Conservation (phyloP, 805 yeast genomes). For the Cyberlindnera mycetangii region DNA sequence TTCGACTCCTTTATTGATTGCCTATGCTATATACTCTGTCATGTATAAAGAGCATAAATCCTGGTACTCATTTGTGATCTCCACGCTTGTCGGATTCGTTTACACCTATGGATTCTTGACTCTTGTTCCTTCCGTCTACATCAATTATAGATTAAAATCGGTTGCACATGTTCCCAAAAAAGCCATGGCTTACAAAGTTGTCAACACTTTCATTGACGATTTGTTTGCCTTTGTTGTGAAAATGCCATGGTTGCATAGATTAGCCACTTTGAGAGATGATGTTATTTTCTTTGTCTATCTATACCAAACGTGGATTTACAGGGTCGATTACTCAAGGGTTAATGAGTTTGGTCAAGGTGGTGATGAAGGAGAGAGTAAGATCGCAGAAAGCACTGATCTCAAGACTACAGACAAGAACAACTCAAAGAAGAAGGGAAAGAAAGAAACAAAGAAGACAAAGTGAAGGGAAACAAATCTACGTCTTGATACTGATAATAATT, state of each 20-base stretch:
- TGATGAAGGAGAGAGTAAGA: slow-evolving; percentile 15
- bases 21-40: slow-evolving; percentile 36
- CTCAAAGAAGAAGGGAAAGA: neutral
- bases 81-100: slow-evolving; percentile 39
- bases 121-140: slow-evolving; percentile 38
- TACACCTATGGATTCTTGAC: slow-evolving; percentile 41
- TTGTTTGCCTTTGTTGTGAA: slow-evolving; percentile 40
- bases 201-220: slow-evolving; percentile 40
- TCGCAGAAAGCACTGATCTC: too few relatives aligned
- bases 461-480: too few relatives aligned
- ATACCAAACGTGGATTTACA: slow-evolving; percentile 39
- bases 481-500: too few relatives aligned
- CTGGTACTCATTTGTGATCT: slow-evolving; percentile 40
- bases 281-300: slow-evolving; percentile 38
- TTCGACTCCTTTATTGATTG: slow-evolving; percentile 35
- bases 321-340: slow-evolving; percentile 37
- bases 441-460: neutral
- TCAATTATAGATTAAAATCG: slow-evolving; percentile 40
- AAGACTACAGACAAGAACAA: neutral
- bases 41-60: slow-evolving; percentile 38
- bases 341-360: slow-evolving; percentile 38
- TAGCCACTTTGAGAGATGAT: slow-evolving; percentile 41
- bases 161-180: slow-evolving; percentile 41
- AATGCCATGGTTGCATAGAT: slow-evolving; percentile 40
- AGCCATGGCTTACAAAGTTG: slow-evolving; percentile 40